Conservation (phyloP, 306 rosid genomes). For the Pterocarpus santalinus region DNA sequence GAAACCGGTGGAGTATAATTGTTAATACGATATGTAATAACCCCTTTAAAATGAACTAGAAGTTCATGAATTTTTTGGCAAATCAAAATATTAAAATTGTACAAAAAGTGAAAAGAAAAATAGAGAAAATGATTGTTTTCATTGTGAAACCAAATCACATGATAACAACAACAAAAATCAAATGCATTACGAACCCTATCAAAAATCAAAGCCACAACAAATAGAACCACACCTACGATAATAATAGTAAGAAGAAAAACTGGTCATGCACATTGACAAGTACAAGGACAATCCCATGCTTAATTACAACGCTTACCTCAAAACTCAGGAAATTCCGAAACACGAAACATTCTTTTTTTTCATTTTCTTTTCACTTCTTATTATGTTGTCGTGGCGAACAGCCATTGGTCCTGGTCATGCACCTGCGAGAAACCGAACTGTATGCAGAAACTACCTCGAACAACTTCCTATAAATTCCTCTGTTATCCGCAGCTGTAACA, state of each 20-base stretch:
- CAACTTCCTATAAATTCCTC: slow-evolving; percentile 5
- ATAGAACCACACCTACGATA: too few relatives aligned
- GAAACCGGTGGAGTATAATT: neutral
- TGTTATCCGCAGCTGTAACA: neutral
- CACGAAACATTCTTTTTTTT: neutral
- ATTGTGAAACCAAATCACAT: neutral
- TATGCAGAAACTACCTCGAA: neutral
- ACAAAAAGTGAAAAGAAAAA: neutral
- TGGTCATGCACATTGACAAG: neutral
- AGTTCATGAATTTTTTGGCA: neutral
- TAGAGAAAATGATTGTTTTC: neutral
- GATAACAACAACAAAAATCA: neutral
- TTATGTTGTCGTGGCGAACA: neutral
- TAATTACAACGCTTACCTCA: slow-evolving; percentile 28
- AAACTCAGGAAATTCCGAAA: neutral
- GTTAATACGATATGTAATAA: neutral
- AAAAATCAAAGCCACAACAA: neutral
- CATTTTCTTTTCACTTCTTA: too few relatives aligned
- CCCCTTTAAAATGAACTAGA: neutral
- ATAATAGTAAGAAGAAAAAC: neutral
- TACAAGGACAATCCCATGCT: slow-evolving; percentile 1
- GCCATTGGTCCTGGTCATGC: neutral
- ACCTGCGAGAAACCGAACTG: neutral
- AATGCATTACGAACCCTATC: neutral
- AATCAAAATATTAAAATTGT: neutral